Base-by-base conservation (phyloP, 2,329 filamentous ascomycete genomes). In the Tolypocladium tundrense region DNA sequence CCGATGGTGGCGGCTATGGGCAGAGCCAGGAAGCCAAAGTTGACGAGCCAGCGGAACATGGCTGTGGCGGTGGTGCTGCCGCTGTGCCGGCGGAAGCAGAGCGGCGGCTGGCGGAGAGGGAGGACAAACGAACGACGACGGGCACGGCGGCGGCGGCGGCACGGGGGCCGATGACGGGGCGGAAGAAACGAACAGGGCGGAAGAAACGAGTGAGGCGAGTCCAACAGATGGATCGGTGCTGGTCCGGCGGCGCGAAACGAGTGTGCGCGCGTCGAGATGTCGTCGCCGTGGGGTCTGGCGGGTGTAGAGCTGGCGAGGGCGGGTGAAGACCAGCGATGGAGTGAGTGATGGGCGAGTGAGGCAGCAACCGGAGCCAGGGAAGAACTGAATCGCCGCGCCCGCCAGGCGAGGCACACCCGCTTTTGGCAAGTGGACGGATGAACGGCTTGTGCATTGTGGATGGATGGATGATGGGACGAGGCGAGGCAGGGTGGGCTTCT, bases 1-100 rank as follows among this genome's bases (percentile, higher is more conserved):
- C 77, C 79, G 37, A 81, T 62, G 11, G 78, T 79, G 57, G 74
- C 72, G 58, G 73, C 79, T 58, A 81, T 74, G 43, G 77, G 80
- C 59, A 82, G 68, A 61, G 74, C 74, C 60, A 82, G 63, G 54
- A 83, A 73, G 64, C 71, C 71, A 56, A 77, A 72, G 68, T 79
- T 82, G 68, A 81, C 72, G 59, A 82, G 65, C 66, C 77, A 75
- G 61, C 70, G 66, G 57, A 74, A 61, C 75, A 77, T 77, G 63
- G 62, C 48, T 41, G 54, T 4, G 48, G 45, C 4, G 48, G 48
- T 6, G 31, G 10, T 35, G 48, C 31, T 35, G 31, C 48, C 48
- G 48, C 48, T 21, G 48, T 14, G 31, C 31, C 5, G 19, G 19
- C 4, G 19, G 31, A 10, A 21, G 31, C 48, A 21, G 31, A 35